Base-by-base conservation (phyloP, 1,284 basidiomycete genomes). In the Irpex sp. region DNA sequence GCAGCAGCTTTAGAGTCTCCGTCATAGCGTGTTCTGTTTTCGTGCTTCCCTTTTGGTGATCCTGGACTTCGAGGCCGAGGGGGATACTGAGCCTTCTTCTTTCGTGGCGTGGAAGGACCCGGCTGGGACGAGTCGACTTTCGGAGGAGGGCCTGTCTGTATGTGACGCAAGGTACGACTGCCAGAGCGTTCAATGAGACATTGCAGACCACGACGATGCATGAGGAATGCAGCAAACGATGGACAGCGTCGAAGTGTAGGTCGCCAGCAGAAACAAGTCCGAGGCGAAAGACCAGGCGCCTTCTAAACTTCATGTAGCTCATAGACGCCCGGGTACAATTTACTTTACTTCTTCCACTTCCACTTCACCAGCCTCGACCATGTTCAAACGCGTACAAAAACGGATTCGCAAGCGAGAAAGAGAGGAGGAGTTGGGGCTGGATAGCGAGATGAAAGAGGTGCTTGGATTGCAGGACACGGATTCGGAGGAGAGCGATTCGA, bases 331-430 rank as follows among this genome's bases (percentile, higher is more conserved):
- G 49, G 15, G 4, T 17, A 52, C 19, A 52, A 58, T 34, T 58
- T 58, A 17, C 36, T 57, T 13, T 34, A 57, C 21, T 57, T 34
- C 9, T 36, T 37, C 26, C 37, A 44, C 58, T 40, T 4, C 19
- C n/a, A 59, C 6, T 40, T 5, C n/a, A 9, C 7, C 58, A n/a
- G 21, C n/a, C 40, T 49, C 17, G 54, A 15, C 6, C 66, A 93
- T 96, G 87, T 96, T 93, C 82, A 94, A 95, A 78, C 84, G 92
- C 65, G 83, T 93, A 7, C 86, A 88, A 68, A 91, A 87, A 73
- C 83, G 89, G 60, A 80, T 83, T 44, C 82, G 81, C 69, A 88
- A 84, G 69, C 82, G 81, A 65, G 81, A 88, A 71, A 80, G 88
- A 67, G 89, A 91, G 65, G 89, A 90, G 72, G 84, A 85, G 60